Base-by-base conservation (phyloP, 352 stramenopile genomes). In the Thalassiosira livingstoniorum region DNA sequence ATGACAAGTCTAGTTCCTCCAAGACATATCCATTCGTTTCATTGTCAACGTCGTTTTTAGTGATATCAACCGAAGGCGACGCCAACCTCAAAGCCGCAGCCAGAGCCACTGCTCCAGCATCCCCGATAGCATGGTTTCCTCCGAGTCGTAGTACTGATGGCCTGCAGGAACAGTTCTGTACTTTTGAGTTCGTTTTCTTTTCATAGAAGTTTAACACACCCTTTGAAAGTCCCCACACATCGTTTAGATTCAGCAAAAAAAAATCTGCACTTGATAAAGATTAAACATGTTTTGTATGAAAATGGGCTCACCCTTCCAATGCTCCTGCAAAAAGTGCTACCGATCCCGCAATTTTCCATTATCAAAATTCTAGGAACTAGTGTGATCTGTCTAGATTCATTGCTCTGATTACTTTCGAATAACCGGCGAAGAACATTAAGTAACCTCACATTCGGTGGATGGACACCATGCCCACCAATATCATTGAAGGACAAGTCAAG, bases 401-500 rank as follows among this genome's bases (percentile, higher is more conserved):
- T 53, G 18, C 11, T 53, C 21, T 18, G 31, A 11, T 42, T 27
- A 18, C 72, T 54, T 62, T 89, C 76, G 70, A 91, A 74, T 18
- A 91, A 63, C 60, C 67, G 75, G 27, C 79, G 54, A 10, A 91
- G 66, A 10, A 76, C 78, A 32, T 91, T 83, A 53, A 87, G 54
- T 4, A 91, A 54, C 31, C 80, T 18, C 2, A 53, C 39, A 75
- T 54, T 71, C 21, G 55, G 68, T 37, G 47, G 29, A 35, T 87
- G 61, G 13, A 47, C 68, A 15, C 80, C 80, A 66, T 87, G 65
- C 21, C 74, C 80, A 61, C 78, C 73, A 11, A 93, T 74, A 45
- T 91, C 64, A 83, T 92, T 92, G 64, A 80, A 93, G 34, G 86
- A 82, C 15, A 94, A 64, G 77, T 93, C 90, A 18, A 94, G 71